phyloP scores from a whole-genome alignment of 352 stramenopile genomes.

The Phytophthora sp. region DNA sequence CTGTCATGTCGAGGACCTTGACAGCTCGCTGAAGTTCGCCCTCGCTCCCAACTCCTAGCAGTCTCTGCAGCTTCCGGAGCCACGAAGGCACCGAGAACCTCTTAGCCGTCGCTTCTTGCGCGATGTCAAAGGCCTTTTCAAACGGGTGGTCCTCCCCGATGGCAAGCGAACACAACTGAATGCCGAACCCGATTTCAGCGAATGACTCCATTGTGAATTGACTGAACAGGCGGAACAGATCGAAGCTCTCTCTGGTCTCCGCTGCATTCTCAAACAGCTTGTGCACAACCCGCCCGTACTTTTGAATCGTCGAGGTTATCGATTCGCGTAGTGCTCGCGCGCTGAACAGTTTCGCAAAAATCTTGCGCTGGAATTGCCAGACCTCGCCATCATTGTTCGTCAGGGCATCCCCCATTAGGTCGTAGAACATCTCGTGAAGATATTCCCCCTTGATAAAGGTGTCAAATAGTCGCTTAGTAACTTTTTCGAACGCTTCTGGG shows the following conservation, averaged over 20 bases:
- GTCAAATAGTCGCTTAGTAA: constrained; percentile 41
- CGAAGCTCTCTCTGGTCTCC: neutral
- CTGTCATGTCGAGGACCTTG: constrained; percentile 10
- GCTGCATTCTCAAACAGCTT: constrained; percentile 1
- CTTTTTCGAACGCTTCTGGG: constrained; percentile 39
- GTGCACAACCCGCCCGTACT: constrained; percentile 11
- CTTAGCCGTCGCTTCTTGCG: neutral
- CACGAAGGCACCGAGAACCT: constrained; percentile 45
- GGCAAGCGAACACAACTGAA: constrained; percentile 24
- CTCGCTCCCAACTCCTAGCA: constrained; percentile 10
- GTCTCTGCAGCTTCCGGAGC: constrained; percentile 39
- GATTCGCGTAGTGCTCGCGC: constrained; percentile 7
- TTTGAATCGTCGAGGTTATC: constrained; percentile 6
- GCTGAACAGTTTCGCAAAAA: constrained; percentile 26
- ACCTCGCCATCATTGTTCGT: constrained; percentile 26
- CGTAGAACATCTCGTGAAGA: constrained; percentile 23
- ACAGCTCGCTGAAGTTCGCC: constrained; percentile 3
- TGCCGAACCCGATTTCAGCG: constrained; percentile 48
- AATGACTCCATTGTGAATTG: constrained; percentile 46
- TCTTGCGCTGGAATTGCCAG: constrained; percentile 39
- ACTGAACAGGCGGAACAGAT: constrained; percentile 22
- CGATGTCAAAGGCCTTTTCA: constrained; percentile 15
- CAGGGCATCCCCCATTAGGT: constrained; percentile 34
- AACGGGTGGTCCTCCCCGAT: constrained; percentile 21
- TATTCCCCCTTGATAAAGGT: constrained; percentile 35